A percentile compares a stretch with the other conserved stretches of the same genome.
phyloP scores from a whole-genome alignment of 352 stramenopile species.

The Globisporangium emineosum region DNA sequence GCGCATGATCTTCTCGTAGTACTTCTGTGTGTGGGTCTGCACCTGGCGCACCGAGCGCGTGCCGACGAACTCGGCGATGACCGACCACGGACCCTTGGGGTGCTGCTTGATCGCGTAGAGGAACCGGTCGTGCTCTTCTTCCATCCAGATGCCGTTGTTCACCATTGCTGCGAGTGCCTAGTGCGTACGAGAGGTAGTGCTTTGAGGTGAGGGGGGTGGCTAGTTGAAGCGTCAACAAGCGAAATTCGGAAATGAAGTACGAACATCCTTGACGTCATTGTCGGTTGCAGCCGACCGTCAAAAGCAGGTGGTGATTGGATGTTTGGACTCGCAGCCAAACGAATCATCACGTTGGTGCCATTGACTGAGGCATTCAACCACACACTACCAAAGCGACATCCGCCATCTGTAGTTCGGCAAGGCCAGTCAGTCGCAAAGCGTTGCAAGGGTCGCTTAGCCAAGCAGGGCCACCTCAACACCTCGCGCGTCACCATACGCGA shows the following conservation, averaged over 20 bases:
- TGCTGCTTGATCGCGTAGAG: constrained; percentile 20
- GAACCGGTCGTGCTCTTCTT: constrained; percentile 35
- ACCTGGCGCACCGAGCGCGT: constrained; percentile 22
- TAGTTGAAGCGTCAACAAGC: not conserved
- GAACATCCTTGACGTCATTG: not conserved
- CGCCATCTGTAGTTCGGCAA: not conserved
- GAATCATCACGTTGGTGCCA: not conserved
- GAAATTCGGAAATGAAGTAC: not conserved
- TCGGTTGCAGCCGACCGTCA: not conserved
- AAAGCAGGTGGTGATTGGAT: not conserved
- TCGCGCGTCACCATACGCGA: not conserved
- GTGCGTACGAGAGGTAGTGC: not conserved
- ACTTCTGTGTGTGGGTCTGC: constrained; percentile 20
- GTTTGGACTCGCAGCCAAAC: not conserved
- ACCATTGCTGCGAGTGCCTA: not conserved
- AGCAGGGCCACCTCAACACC: not conserved
- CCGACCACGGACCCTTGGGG: constrained; percentile 25
- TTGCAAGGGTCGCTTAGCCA: not conserved
- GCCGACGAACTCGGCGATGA: constrained; percentile 20
- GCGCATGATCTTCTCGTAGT: constrained; percentile 33
- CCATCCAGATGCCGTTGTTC: constrained; percentile 1
- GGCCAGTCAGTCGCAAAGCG: not conserved
- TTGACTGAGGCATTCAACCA: not conserved
- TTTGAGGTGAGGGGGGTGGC: not conserved
- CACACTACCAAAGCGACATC: not conserved